These are phyloP conservation scores for Podila epigama DNA, from an alignment of 192 early-diverging fungal species.

Conservation along the genomic window DNA sequence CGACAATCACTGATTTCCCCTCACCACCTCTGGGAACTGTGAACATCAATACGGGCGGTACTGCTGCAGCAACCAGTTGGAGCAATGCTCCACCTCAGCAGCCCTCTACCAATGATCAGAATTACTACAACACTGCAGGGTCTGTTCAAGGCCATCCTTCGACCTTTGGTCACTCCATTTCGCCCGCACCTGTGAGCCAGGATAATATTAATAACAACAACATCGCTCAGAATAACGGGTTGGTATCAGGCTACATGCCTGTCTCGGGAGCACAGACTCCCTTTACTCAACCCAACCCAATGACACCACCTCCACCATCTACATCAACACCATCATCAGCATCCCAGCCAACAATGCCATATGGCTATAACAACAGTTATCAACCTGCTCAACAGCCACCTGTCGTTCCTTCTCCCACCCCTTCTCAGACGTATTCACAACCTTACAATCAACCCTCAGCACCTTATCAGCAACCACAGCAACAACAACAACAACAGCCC, in stretches of 20 bases:
- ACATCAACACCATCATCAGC: slow-evolving; percentile 10
- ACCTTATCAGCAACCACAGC: slow-evolving; percentile 29
- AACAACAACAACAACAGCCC: neutral
- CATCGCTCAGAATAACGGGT: neutral
- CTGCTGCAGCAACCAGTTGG: neutral
- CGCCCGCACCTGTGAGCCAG: neutral
- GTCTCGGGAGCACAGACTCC: slow-evolving; percentile 5
- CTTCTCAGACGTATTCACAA: slow-evolving; percentile 7
- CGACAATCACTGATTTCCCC: slow-evolving; percentile 41
- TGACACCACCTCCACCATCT: slow-evolving; percentile 12
- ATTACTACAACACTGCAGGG: slow-evolving; percentile 17
- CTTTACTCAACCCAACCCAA: neutral
- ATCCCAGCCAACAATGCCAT: neutral
- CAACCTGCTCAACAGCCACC: slow-evolving; percentile 5
- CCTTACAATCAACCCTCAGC: slow-evolving; percentile 38
- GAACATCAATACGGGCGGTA: slow-evolving; percentile 6
- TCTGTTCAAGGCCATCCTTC: slow-evolving; percentile 10
- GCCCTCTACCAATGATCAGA: slow-evolving; percentile 15
- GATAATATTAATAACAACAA: slow-evolving; percentile 1
- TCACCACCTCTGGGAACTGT: slow-evolving; percentile 20
- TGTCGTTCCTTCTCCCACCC: slow-evolving; percentile 8
- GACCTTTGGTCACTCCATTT: slow-evolving; percentile 4
- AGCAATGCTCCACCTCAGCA: neutral
- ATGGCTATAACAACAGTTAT: neutral
- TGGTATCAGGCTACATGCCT: neutral